Conservation (phyloP, 2,329 filamentous ascomycete genomes). For the Aphanoascus verrucosus region DNA sequence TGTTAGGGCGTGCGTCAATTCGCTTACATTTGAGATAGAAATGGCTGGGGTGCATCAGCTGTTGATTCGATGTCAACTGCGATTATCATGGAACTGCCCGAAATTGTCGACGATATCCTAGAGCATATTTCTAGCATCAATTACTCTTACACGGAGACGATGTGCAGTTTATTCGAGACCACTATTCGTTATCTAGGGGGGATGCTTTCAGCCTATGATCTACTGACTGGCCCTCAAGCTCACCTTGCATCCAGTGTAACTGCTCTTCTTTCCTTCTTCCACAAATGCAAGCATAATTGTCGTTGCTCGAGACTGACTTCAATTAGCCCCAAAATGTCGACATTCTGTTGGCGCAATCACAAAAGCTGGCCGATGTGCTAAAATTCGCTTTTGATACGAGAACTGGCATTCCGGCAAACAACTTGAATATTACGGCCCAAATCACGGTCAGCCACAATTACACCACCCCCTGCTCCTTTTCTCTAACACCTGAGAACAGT, state of each 20-base stretch:
- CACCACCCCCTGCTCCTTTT: not conserved
- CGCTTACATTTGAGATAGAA: conserved; percentile 41
- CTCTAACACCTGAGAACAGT: not conserved
- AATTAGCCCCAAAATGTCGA: conserved; percentile 14
- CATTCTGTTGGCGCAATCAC: conserved; percentile 54
- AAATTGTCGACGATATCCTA: conserved; percentile 60
- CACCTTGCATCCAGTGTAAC: conserved; percentile 38
- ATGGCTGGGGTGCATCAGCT: conserved; percentile 74
- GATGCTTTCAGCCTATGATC: conserved; percentile 57
- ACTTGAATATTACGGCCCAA: conserved; percentile 48
- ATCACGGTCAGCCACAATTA: conserved; percentile 21
- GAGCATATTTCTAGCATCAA: conserved; percentile 60
- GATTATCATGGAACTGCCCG: conserved; percentile 59
- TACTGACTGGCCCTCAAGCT: conserved; percentile 57
- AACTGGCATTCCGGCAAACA: conserved; percentile 63
- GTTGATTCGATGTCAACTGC: conserved; percentile 73
- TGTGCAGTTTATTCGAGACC: conserved; percentile 75
- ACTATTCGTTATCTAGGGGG: conserved; percentile 82
- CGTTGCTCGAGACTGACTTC: not conserved
- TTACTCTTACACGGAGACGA: conserved; percentile 50
- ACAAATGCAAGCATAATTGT: not conserved
- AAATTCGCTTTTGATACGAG: conserved; percentile 69
- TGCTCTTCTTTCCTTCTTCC: not conserved
- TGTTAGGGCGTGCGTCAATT: not conserved
- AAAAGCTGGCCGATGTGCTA: conserved; percentile 58